Evolutionary conservation across 2,329 filamentous ascomycete genomes (phyloP).

Genomic region (Phaeophleospora eucalypticola): DNA sequence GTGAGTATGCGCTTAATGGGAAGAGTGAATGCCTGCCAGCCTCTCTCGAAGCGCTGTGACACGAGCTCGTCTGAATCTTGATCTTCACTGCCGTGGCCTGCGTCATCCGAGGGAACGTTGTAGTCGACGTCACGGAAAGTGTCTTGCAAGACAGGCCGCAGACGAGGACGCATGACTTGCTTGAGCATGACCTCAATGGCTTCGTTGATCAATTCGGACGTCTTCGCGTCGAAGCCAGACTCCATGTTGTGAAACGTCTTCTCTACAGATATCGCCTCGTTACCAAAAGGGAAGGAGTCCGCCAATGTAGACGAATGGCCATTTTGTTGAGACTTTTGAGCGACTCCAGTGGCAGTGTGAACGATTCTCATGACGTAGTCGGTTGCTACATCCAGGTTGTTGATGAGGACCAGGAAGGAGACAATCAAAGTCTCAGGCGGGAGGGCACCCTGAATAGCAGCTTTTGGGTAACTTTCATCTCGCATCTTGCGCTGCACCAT

Average conservation of each 20-base stretch:
- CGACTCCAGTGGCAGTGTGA: conserved; percentile 54
- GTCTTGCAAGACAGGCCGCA: conserved; percentile 80
- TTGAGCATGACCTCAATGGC: conserved; percentile 82
- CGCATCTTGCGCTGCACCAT: conserved; percentile 98
- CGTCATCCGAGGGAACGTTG: conserved; percentile 55
- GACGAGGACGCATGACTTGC: conserved; percentile 77
- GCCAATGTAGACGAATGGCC: conserved; percentile 24
- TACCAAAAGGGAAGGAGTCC: conserved; percentile 73
- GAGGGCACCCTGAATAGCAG: conserved; percentile 70
- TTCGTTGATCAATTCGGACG: conserved; percentile 75
- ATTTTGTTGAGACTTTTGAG: conserved; percentile 1
- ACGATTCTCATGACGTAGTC: conserved; percentile 90
- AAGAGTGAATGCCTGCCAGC: conserved; percentile 80
- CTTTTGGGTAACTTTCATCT: conserved; percentile 86
- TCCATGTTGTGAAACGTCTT: conserved; percentile 66
- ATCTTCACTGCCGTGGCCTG: conserved; percentile 48
- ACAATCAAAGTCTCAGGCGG: conserved; percentile 87
- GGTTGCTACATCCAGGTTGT: conserved; percentile 88
- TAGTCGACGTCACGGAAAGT: conserved; percentile 93
- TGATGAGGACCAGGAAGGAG: conserved; percentile 86
- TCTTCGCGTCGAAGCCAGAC: conserved; percentile 69
- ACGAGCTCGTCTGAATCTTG: conserved; percentile 59
- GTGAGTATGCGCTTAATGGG: conserved; percentile 85
- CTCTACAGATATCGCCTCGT: conserved; percentile 67
- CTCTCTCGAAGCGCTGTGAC: conserved; percentile 71